Percentiles rank a stretch among this genome's conserved stretches.
phyloP scores from a whole-genome alignment of 257 asterid genomes.

The Orobanche coerulescens region DNA sequence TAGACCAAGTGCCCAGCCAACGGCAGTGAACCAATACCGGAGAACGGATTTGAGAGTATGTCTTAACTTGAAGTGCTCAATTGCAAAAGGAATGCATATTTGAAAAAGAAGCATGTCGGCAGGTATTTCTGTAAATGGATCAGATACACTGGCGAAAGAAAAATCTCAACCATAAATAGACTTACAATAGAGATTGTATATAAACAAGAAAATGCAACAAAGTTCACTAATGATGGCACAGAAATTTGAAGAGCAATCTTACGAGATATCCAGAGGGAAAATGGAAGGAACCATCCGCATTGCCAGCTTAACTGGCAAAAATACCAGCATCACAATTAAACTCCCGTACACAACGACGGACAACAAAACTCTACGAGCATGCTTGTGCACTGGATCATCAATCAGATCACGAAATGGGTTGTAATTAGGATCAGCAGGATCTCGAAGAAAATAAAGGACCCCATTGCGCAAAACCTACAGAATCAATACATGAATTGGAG shows the following conservation, averaged over 20 bases:
- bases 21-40: slow-evolving; percentile 87
- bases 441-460: slow-evolving; percentile 92
- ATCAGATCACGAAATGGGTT: slow-evolving; percentile 96
- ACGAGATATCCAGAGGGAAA: slow-evolving; percentile 94
- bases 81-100: slow-evolving; percentile 96
- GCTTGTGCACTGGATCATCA: slow-evolving; percentile 98
- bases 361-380: slow-evolving; percentile 91
- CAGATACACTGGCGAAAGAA: slow-evolving; percentile 62
- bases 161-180: not conserved
- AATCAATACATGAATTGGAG: slow-evolving; percentile 18
- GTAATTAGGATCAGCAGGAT: slow-evolving; percentile 98
- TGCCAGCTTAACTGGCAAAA: slow-evolving; percentile 91
- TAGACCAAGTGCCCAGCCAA: slow-evolving; percentile 91
- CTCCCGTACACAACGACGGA: slow-evolving; percentile 95
- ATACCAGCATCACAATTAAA: slow-evolving; percentile 91
- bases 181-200: slow-evolving; percentile 1
- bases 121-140: slow-evolving; percentile 95
- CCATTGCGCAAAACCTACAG: slow-evolving; percentile 85
- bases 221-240: not conserved
- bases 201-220: slow-evolving; percentile 8
- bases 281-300: slow-evolving; percentile 79
- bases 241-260: slow-evolving; percentile 43
- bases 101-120: slow-evolving; percentile 96
- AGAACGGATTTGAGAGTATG: slow-evolving; percentile 80
- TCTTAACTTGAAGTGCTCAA: slow-evolving; percentile 87